Evolutionary conservation across 1,139 yeast species (phyloP).

Genomic region (Debaryomyces fabryi): DNA sequence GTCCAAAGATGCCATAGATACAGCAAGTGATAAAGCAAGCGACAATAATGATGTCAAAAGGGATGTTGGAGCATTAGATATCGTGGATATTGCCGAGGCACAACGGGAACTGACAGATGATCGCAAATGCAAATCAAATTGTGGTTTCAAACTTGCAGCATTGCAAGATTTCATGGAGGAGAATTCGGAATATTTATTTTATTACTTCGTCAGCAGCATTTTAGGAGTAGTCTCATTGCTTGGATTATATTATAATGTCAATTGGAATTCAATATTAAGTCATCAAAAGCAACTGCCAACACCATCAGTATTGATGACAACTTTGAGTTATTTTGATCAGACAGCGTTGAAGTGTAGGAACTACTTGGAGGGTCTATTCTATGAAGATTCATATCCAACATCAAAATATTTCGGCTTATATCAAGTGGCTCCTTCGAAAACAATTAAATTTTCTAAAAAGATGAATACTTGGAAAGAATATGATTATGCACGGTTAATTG

Average conservation of each 20-base stretch:
- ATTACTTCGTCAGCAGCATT: constrained; percentile 18
- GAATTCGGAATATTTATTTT: constrained; percentile 23
- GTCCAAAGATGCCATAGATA: constrained; percentile 2
- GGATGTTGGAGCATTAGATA: background rate
- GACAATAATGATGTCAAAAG: background rate
- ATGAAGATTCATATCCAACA: constrained; percentile 8
- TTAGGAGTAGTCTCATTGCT: constrained; percentile 9
- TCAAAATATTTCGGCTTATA: constrained; percentile 7
- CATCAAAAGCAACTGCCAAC: background rate
- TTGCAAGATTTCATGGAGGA: constrained; percentile 19
- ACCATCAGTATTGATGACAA: background rate
- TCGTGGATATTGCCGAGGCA: background rate
- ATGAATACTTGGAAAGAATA: background rate
- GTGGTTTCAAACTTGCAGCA: constrained; percentile 5
- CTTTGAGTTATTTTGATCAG: background rate
- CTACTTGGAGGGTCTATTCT: constrained; percentile 9
- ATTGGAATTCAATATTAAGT: background rate
- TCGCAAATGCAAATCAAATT: background rate
- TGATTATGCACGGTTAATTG: background rate
- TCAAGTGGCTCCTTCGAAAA: background rate
- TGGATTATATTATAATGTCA: constrained; percentile 3
- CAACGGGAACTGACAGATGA: background rate
- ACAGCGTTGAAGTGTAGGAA: background rate
- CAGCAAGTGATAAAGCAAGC: background rate
- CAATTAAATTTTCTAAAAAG: background rate